These are phyloP conservation scores for Penicillium concentricum DNA, from an alignment of 2,329 filamentous ascomycete species.

Conservation along the genomic window DNA sequence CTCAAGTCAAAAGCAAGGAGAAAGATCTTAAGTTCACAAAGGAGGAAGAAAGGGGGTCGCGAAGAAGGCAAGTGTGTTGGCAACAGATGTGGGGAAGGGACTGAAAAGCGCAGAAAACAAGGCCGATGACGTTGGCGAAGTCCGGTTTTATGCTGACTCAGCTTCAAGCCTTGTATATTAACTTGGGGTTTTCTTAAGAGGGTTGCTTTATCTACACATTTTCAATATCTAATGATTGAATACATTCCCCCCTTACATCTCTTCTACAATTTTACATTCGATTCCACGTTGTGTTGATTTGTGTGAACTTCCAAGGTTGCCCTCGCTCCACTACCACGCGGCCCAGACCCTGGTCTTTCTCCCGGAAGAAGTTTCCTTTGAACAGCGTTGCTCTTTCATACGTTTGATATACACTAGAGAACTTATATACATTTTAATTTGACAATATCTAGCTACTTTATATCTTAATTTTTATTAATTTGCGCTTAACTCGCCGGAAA, in stretches of 20 bases:
- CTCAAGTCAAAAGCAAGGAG: background rate
- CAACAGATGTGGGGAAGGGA: conserved; percentile 33
- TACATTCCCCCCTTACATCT: background rate
- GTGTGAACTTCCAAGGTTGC: background rate
- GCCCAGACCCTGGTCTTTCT: conserved; percentile 9
- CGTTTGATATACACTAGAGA: background rate
- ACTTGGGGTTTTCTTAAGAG: background rate
- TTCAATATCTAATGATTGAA: background rate
- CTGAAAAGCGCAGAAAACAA: conserved; percentile 28
- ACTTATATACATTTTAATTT: background rate
- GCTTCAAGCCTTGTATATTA: background rate
- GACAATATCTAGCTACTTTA: background rate
- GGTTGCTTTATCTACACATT: background rate
- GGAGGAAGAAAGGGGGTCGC: conserved; percentile 13
- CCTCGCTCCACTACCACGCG: conserved; percentile 10
- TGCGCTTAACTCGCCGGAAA: background rate
- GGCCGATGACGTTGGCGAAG: conserved; percentile 35
- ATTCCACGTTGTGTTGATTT: background rate
- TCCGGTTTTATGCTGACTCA: conserved; percentile 22
- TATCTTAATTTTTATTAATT: background rate
- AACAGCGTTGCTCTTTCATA: background rate
- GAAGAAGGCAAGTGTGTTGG: conserved; percentile 16
- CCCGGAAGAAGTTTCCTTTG: background rate
- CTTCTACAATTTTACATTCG: background rate
- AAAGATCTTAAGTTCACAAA: background rate